Evolutionary conservation across 1,284 basidiomycete species (phyloP).

Genomic region (Malassezia nana): DNA sequence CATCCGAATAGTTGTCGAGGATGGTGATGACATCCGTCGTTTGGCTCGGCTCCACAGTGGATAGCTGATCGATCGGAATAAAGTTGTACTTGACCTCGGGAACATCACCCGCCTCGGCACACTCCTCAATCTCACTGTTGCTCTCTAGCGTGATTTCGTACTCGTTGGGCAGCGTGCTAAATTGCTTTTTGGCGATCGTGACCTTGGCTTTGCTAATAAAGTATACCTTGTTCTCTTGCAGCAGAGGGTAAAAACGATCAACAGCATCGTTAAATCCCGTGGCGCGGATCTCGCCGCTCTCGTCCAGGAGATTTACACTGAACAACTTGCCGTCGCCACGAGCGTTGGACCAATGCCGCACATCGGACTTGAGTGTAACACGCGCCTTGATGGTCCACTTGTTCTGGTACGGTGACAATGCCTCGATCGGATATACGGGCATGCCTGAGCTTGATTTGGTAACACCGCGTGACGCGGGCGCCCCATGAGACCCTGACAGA

Average conservation of each 20-base stretch:
- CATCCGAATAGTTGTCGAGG: slow-evolving; percentile 38
- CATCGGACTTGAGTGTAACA: slow-evolving; percentile 78
- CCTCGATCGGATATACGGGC: slow-evolving; percentile 75
- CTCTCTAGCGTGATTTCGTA: slow-evolving; percentile 87
- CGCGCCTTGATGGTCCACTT: slow-evolving; percentile 92
- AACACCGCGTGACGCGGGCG: slow-evolving; percentile 17
- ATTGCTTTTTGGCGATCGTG: slow-evolving; percentile 95
- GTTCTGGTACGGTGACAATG: slow-evolving; percentile 91
- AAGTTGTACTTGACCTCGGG: slow-evolving; percentile 48
- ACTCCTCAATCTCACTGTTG: slow-evolving; percentile 44
- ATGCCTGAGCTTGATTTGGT: slow-evolving; percentile 33
- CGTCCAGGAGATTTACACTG: slow-evolving; percentile 84
- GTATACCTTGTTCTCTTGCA: slow-evolving; percentile 89
- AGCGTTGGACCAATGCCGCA: slow-evolving; percentile 78
- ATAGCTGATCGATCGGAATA: slow-evolving; percentile 39
- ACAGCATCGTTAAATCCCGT: slow-evolving; percentile 85
- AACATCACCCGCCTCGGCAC: slow-evolving; percentile 40
- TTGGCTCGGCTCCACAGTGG: slow-evolving; percentile 48
- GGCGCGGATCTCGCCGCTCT: slow-evolving; percentile 55
- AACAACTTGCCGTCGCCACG: slow-evolving; percentile 93
- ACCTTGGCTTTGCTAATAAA: slow-evolving; percentile 81
- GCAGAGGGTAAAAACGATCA: slow-evolving; percentile 68
- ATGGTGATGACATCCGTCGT: slow-evolving; percentile 44
- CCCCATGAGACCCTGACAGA: slow-evolving; percentile 6
- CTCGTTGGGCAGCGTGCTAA: slow-evolving; percentile 78